Conservation (phyloP, 495 filamentous ascomycete genomes). For the Apodospora peruviana region DNA sequence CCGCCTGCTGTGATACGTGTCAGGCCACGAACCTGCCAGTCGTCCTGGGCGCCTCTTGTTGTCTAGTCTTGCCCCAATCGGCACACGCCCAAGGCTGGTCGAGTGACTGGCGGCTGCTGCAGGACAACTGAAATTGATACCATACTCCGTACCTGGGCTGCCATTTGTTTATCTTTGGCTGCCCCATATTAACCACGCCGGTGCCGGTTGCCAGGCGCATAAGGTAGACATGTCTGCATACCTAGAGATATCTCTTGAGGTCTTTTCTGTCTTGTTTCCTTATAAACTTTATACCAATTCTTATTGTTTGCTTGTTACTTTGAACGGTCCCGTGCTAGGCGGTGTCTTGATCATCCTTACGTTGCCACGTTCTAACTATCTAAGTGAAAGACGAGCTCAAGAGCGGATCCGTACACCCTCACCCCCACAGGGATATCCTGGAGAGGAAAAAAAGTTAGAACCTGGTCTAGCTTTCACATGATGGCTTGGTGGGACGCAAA, state of each 20-base stretch:
- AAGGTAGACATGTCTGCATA: not conserved
- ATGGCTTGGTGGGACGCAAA: conserved; percentile 29
- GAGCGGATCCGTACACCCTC: not conserved
- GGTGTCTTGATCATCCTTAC: not conserved
- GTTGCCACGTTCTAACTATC: not conserved
- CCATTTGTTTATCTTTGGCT: not conserved
- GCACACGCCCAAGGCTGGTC: not conserved
- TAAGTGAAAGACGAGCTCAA: not conserved
- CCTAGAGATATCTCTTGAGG: not conserved
- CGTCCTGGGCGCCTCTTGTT: not conserved
- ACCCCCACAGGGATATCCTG: not conserved
- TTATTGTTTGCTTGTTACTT: not conserved
- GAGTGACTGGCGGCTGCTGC: not conserved
- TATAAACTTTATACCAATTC: not conserved
- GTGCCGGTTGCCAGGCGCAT: not conserved
- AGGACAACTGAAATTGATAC: not conserved
- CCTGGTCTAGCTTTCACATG: not conserved
- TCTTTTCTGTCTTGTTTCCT: not conserved
- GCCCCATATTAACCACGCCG: not conserved
- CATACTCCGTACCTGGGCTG: not conserved
- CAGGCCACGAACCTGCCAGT: not conserved
- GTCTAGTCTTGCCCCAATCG: conserved; percentile 3
- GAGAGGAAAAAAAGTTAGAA: not conserved
- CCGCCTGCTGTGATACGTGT: not conserved
- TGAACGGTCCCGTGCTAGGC: no score